Percentiles rank a stretch among this genome's conserved stretches.
phyloP scores from a whole-genome alignment of 805 yeast genomes.

The Yarrowia porcina region DNA sequence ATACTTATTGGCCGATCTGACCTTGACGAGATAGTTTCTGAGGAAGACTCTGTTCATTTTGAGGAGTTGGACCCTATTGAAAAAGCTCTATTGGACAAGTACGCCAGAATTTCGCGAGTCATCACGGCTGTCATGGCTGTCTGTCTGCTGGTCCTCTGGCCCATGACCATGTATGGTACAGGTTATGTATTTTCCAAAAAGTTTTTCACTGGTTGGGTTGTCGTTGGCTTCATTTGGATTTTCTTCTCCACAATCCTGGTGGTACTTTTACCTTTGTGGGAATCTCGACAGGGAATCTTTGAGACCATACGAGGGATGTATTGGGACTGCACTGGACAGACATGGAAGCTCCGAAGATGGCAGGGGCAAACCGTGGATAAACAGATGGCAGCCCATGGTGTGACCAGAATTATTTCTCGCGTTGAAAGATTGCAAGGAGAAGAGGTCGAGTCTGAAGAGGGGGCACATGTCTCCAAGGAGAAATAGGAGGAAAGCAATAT shows the following conservation, averaged over 20 bases:
- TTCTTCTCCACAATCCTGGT: slow-evolving; percentile 54
- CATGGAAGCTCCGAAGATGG: slow-evolving; percentile 70
- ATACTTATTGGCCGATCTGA: slow-evolving; percentile 33
- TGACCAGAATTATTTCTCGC: not conserved
- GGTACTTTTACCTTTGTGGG: slow-evolving; percentile 64
- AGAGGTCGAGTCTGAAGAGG: not conserved
- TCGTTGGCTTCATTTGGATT: slow-evolving; percentile 77
- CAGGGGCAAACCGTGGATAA: slow-evolving; percentile 42
- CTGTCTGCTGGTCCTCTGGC: slow-evolving; percentile 72
- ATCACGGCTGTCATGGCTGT: slow-evolving; percentile 61
- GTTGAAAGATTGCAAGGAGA: not conserved
- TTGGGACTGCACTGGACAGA: slow-evolving; percentile 81
- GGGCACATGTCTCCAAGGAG: not conserved
- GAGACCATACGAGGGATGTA: slow-evolving; percentile 73
- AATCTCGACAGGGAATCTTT: slow-evolving; percentile 65
- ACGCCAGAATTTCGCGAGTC: slow-evolving; percentile 58
- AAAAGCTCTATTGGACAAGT: slow-evolving; percentile 48
- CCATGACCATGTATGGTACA: slow-evolving; percentile 91
- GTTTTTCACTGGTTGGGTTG: slow-evolving; percentile 88
- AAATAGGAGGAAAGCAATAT: not conserved
- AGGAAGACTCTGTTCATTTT: slow-evolving; percentile 32
- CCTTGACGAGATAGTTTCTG: not conserved
- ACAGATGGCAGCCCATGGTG: slow-evolving; percentile 7
- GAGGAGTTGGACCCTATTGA: slow-evolving; percentile 45
- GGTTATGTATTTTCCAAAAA: slow-evolving; percentile 67